Evolutionary conservation across 1,284 basidiomycete genomes (phyloP), one percentile per base, ranked within the genome.

Genomic region (Ganoderma meredithae): DNA sequence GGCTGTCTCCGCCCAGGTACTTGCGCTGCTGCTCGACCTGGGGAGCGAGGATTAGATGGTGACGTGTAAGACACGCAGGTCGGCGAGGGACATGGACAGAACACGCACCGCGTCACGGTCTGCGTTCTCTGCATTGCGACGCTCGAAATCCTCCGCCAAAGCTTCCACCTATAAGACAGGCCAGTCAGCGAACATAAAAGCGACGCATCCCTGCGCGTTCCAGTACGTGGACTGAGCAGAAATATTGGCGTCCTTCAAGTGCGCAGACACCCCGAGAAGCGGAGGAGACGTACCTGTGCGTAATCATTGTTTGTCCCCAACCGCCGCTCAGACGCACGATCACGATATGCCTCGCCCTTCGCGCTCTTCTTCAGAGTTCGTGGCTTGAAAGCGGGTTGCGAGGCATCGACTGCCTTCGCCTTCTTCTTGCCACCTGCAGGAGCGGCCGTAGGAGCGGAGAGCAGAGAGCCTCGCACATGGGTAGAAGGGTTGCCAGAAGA

Each of bases 1-100:
- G 87, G 53, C 89, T 88, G 78, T 97, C 95, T 43, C 95, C 95
- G n/a, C 95, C 95, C 1, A 97, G 86, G 78, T 95, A 95, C 58
- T 85, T 85, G 56, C 95, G 86, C 77, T 95, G 88, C 67, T 90
- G 86, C 64, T 95, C 93, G 19, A 96, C 81, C 90, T 94, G 66
- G n/a, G 66, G 33, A 25, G 19, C 44, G 33, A 55, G 25, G 4
- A 27, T 12, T 36, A 6, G 49, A n/a, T 13, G 22, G 1, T 13
- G n/a, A 17, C 7, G 39, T n/a, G 5, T 36, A 22, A 61, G 41
- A 33, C 12, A 31, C 4, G 31, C 22, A 44, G 49, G 63, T 12
- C 7, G 1, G 36, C 36, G 7, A 33, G 39, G 6, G n/a, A 22
- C 5, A 31, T 8, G 19, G 41, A 53, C 27, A 44, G 4, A 19